Conservation (phyloP, 2,329 filamentous ascomycete genomes). For the Xylaria sp. region DNA sequence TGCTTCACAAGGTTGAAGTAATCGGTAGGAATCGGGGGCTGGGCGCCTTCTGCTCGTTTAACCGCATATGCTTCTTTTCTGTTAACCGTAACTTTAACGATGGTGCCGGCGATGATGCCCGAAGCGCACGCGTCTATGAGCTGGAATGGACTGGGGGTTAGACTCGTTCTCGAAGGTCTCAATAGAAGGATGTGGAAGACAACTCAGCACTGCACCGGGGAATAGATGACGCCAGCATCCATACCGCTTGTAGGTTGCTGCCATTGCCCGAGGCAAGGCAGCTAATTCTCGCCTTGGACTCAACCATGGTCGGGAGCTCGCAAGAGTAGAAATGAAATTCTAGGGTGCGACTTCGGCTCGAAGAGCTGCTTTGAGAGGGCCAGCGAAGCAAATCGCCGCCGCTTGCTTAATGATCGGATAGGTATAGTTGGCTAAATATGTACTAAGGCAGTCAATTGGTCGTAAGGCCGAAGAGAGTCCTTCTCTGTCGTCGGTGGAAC, state of each 20-base stretch:
- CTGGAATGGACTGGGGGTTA: constrained; percentile 70
- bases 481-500: neutral
- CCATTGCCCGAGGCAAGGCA: constrained; percentile 32
- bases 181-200: neutral
- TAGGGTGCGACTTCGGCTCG: neutral
- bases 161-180: neutral
- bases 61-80: constrained; percentile 54
- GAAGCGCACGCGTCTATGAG: constrained; percentile 58
- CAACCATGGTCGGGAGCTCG: constrained; percentile 15
- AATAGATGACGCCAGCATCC: neutral
- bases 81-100: constrained; percentile 56
- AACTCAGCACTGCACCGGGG: no score
- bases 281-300: constrained; percentile 28
- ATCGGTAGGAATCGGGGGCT: constrained; percentile 66
- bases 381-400: neutral
- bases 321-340: neutral
- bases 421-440: neutral
- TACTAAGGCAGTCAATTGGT: neutral
- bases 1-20: constrained; percentile 84
- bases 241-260: constrained; percentile 26
- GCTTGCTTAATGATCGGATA: neutral
- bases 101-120: constrained; percentile 49
- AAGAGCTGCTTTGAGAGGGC: neutral
- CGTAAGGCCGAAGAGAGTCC: constrained; percentile 1
- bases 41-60: constrained; percentile 52